phyloP scores from a whole-genome alignment of 2,329 filamentous ascomycete genomes.

The Cladosporium oxysporum region DNA sequence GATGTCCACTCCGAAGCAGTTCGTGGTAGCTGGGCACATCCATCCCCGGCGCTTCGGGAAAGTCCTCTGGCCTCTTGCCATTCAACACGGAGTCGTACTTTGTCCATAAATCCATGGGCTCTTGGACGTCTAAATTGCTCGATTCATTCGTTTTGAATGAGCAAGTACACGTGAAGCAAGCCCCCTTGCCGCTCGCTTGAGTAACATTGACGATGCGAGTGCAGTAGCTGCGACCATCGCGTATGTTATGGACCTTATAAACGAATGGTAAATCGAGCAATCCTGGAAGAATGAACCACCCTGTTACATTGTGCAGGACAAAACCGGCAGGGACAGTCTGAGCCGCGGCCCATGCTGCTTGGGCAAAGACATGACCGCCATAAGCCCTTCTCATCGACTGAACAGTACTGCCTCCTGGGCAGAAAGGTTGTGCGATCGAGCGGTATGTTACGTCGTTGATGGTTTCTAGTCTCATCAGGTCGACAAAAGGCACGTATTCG shows the following conservation, averaged over 20 bases:
- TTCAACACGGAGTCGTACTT: conserved; percentile 39
- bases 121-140: conserved; percentile 38
- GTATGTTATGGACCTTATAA: conserved; percentile 53
- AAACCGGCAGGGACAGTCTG: conserved; percentile 55
- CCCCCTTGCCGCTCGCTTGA: conserved; percentile 46
- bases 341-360: conserved; percentile 58
- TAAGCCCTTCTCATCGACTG: conserved; percentile 46
- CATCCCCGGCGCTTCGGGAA: conserved; percentile 39
- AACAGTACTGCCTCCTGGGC: conserved; percentile 40
- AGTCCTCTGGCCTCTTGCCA: conserved; percentile 36
- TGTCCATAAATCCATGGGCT: conserved; percentile 38
- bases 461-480: conserved; percentile 44
- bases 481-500: conserved; percentile 41
- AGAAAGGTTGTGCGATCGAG: conserved; percentile 45
- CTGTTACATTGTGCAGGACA: conserved; percentile 55
- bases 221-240: conserved; percentile 55
- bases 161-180: conserved; percentile 54
- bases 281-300: conserved; percentile 54
- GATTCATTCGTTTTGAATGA: conserved; percentile 54
- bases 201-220: conserved; percentile 55
- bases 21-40: conserved; percentile 41
- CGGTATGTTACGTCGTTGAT: conserved; percentile 44
- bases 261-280: conserved; percentile 51
- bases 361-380: conserved; percentile 60
- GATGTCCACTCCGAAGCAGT: conserved; percentile 36